A percentile compares a stretch with the other conserved stretches of the same genome.
Conservation (phyloP, 331 rosid genomes). For the Acacia pycnantha region DNA sequence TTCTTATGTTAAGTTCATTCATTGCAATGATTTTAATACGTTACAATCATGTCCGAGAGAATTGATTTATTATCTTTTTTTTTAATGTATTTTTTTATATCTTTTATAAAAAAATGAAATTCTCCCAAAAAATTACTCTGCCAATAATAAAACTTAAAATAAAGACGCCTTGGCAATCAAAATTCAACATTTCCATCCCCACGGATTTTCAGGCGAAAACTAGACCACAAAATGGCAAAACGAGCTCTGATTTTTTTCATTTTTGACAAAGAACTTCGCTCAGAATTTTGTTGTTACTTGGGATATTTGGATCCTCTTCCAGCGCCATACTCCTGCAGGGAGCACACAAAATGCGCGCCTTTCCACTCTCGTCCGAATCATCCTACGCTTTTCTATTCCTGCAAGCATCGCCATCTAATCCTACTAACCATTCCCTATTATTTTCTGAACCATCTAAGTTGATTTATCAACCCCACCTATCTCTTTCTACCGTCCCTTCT, state of each 20-base stretch:
- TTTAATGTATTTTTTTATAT: too few relatives aligned
- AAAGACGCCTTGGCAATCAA: neutral
- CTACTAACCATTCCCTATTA: slow-evolving; percentile 24
- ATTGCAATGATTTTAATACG: too few relatives aligned
- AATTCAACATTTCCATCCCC: neutral
- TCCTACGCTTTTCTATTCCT: slow-evolving; percentile 3
- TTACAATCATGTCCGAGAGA: too few relatives aligned
- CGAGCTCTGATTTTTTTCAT: neutral
- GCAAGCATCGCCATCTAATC: slow-evolving; percentile 8
- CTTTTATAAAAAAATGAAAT: too few relatives aligned
- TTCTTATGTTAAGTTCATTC: too few relatives aligned
- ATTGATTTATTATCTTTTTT: too few relatives aligned
- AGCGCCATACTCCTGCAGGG: neutral
- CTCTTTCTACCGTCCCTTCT: neutral
- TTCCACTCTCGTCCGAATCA: slow-evolving; percentile 29
- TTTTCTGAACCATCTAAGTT: slow-evolving; percentile 20
- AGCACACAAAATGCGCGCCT: slow-evolving; percentile 38
- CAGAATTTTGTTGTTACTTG: neutral
- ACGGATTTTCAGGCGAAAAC: neutral
- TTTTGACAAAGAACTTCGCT: neutral
- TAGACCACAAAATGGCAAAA: neutral
- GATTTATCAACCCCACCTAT: neutral
- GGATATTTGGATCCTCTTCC: neutral
- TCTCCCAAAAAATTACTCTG: neutral
- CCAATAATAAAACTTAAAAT: neutral